These are phyloP conservation scores for Peribolospora baueri DNA, from an alignment of 768 basidiomycete genomes.

Conservation along the genomic window DNA sequence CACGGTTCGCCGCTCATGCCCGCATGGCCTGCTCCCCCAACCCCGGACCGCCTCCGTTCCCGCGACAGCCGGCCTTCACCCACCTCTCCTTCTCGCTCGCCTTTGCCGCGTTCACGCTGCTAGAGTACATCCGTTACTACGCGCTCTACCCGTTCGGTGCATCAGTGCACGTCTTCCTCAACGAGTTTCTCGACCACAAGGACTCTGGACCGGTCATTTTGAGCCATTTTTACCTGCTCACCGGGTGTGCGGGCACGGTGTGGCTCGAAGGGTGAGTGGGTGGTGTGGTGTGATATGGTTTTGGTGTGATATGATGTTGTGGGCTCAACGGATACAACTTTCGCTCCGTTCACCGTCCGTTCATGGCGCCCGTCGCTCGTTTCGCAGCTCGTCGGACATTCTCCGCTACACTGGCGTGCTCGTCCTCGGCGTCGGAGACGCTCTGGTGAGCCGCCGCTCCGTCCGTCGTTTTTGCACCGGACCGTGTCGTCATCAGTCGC, in stretches of 20 bases:
- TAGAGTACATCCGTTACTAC: constrained; percentile 94
- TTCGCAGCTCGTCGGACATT: constrained; percentile 17
- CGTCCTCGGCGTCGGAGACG: constrained; percentile 76
- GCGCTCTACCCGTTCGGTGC: constrained; percentile 92
- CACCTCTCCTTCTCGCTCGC: constrained; percentile 85
- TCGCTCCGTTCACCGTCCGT: constrained; percentile 17
- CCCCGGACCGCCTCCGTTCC: neutral
- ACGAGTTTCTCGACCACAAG: constrained; percentile 85
- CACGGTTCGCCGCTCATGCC: neutral
- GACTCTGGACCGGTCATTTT: constrained; percentile 88
- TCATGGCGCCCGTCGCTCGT: constrained; percentile 13
- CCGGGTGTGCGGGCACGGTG: constrained; percentile 74
- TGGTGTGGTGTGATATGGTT: constrained; percentile 2
- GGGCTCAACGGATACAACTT: neutral
- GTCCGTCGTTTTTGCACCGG: constrained; percentile 16
- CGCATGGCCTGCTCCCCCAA: neutral
- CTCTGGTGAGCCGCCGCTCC: constrained; percentile 30
- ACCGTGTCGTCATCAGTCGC: neutral
- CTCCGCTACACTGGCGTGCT: constrained; percentile 63
- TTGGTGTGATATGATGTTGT: constrained; percentile 3
- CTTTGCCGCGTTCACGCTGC: constrained; percentile 82
- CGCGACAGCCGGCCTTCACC: constrained; percentile 66
- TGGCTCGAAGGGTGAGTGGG: constrained; percentile 77
- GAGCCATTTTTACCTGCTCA: constrained; percentile 89
- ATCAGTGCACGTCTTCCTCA: constrained; percentile 79